Evolutionary conservation across 257 asterid genomes (phyloP).

Genomic region (Fraxinus excelsior): DNA sequence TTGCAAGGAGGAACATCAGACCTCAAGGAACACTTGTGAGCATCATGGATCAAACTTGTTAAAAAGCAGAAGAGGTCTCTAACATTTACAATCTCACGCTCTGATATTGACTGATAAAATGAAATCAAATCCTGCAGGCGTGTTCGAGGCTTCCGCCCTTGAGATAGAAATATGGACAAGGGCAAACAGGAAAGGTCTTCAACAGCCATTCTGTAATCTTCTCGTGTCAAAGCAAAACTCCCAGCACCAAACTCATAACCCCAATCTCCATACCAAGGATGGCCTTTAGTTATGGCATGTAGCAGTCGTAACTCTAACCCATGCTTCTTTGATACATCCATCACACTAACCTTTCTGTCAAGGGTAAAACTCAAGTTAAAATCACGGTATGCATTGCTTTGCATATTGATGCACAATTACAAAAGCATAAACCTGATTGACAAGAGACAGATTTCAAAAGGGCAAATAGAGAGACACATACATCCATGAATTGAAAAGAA

Average conservation of each 20-base stretch:
- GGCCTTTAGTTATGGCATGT: conserved; percentile 77
- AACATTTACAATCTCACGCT: conserved; percentile 67
- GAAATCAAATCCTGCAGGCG: conserved; percentile 76
- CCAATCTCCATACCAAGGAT: conserved; percentile 98
- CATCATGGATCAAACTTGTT: conserved; percentile 63
- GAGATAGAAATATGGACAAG: conserved; percentile 60
- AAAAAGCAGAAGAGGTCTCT: conserved; percentile 75
- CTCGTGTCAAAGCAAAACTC: conserved; percentile 66
- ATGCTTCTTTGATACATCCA: conserved; percentile 93
- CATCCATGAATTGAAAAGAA: background rate
- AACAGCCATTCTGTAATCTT: conserved; percentile 61
- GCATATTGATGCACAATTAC: background rate
- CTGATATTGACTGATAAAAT: conserved; percentile 84
- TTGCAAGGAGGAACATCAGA: conserved; percentile 46
- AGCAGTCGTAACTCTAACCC: conserved; percentile 84
- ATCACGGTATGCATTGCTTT: background rate
- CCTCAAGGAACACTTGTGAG: conserved; percentile 33
- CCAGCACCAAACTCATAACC: conserved; percentile 93
- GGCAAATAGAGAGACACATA: background rate
- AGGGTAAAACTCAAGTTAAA: conserved; percentile 8
- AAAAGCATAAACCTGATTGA: background rate
- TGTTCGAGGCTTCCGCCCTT: conserved; percentile 78
- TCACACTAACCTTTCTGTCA: conserved; percentile 84
- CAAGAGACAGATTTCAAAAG: background rate
- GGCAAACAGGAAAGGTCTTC: conserved; percentile 63